These are phyloP conservation scores for Citrullus mucosospermus DNA, from an alignment of 306 rosid genomes.

Conservation along the genomic window DNA sequence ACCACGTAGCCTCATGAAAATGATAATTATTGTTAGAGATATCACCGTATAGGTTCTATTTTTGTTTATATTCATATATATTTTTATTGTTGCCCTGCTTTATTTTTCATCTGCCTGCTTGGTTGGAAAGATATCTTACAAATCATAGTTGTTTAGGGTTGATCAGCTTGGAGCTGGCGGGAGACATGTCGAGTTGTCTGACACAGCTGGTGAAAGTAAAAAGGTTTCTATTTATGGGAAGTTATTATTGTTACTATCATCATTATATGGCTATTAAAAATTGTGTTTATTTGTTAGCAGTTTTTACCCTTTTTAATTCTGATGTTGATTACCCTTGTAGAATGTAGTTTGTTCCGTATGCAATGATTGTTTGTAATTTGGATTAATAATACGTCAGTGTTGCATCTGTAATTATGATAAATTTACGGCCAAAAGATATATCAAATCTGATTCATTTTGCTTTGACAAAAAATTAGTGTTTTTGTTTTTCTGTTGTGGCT, in stretches of 20 bases:
- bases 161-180: conserved; percentile 34
- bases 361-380: not conserved
- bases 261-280: not conserved
- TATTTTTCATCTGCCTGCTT: not conserved
- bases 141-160: conserved; percentile 27
- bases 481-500: not conserved
- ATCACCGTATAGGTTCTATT: not conserved
- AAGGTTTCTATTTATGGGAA: conserved; percentile 36
- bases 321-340: not conserved
- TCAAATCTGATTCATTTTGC: not conserved
- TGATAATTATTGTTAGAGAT: not conserved
- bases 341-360: not conserved
- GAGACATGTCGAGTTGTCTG: conserved; percentile 18
- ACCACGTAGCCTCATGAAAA: not conserved
- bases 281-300: conserved; percentile 1
- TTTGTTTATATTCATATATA: not conserved
- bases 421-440: not conserved
- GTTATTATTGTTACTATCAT: conserved; percentile 1
- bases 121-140: not conserved
- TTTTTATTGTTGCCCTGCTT: not conserved
- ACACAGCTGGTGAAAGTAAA: conserved; percentile 22
- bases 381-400: not conserved
- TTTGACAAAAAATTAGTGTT: not conserved
- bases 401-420: not conserved
- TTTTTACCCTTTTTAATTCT: not conserved